Percentiles rank a stretch among this genome's conserved stretches.
Conservation (phyloP, 2,329 filamentous ascomycete species). For the Fusarium euwallaceae region DNA sequence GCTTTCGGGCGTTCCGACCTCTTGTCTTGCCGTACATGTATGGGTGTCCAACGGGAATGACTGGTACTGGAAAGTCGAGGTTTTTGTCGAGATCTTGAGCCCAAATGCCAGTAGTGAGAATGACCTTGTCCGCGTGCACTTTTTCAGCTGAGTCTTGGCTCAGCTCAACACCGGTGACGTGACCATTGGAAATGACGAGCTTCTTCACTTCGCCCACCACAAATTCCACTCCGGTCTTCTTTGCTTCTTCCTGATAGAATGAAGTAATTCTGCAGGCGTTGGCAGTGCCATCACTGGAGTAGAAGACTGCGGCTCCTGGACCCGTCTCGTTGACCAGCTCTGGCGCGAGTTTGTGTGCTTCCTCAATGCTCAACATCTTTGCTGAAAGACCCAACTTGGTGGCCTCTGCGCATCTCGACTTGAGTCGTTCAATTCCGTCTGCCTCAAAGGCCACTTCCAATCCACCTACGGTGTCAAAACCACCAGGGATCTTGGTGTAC, state of each 20-base stretch:
- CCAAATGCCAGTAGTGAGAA: constrained; percentile 44
- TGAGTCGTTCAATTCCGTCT: constrained; percentile 16
- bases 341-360: constrained; percentile 29
- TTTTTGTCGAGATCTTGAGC: constrained; percentile 32
- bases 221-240: constrained; percentile 17
- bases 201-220: constrained; percentile 28
- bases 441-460: constrained; percentile 37
- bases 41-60: constrained; percentile 41
- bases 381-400: constrained; percentile 23
- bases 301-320: constrained; percentile 28
- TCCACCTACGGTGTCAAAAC: constrained; percentile 38
- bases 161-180: constrained; percentile 20
- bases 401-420: constrained; percentile 18
- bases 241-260: constrained; percentile 34
- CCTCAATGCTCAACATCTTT: constrained; percentile 15
- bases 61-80: constrained; percentile 34
- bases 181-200: background rate
- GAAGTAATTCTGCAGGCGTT: constrained; percentile 31
- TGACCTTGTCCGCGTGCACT: constrained; percentile 33
- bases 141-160: background rate
- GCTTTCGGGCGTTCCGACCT: background rate
- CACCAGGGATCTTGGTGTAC: constrained; percentile 37
- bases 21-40: constrained; percentile 31
- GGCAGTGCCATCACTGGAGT: constrained; percentile 37
- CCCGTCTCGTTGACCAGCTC: constrained; percentile 27